phyloP scores from a whole-genome alignment of 2,329 filamentous ascomycete species.

The Aspergillus sp. region DNA sequence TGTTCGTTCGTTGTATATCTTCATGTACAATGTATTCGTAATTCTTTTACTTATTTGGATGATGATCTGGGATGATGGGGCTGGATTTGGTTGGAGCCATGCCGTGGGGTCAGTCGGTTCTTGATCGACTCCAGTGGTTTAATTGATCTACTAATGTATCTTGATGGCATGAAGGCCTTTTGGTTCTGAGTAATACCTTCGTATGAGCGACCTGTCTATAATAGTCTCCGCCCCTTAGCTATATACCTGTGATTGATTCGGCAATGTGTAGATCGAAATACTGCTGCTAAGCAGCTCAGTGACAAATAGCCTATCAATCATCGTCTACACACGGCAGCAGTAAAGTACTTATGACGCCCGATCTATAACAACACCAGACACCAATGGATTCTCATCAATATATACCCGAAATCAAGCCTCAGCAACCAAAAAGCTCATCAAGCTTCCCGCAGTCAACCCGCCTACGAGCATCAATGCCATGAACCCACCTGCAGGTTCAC shows the following conservation, averaged over 20 bases:
- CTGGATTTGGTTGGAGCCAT: neutral
- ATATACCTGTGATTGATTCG: too few species aligned
- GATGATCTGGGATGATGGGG: neutral
- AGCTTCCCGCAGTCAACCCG: slow-evolving; percentile 80
- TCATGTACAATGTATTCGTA: slow-evolving; percentile 28
- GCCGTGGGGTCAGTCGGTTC: neutral
- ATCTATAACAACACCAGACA: neutral
- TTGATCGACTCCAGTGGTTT: neutral
- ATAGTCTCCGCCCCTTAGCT: rapidly evolving
- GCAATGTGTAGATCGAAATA: too few species aligned
- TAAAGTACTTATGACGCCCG: neutral
- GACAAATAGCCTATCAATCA: too few species aligned
- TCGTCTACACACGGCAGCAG: neutral
- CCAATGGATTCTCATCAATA: too few species aligned
- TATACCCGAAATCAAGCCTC: slow-evolving; percentile 20
- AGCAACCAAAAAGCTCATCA: slow-evolving; percentile 79
- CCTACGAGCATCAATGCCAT: slow-evolving; percentile 90
- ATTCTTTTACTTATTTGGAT: slow-evolving; percentile 9
- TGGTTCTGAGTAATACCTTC: neutral
- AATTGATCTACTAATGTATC: slow-evolving; percentile 3
- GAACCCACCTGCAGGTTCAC: slow-evolving; percentile 86
- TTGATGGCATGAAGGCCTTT: neutral
- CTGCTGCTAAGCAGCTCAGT: too few species aligned
- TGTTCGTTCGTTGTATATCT: slow-evolving; percentile 19
- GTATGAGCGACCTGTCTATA: too few species aligned